A percentile compares a stretch with the other conserved stretches of the same genome.
These are phyloP conservation scores for Ceratocystis cubensis DNA, from an alignment of 2,329 filamentous ascomycete genomes.

Conservation along the genomic window DNA sequence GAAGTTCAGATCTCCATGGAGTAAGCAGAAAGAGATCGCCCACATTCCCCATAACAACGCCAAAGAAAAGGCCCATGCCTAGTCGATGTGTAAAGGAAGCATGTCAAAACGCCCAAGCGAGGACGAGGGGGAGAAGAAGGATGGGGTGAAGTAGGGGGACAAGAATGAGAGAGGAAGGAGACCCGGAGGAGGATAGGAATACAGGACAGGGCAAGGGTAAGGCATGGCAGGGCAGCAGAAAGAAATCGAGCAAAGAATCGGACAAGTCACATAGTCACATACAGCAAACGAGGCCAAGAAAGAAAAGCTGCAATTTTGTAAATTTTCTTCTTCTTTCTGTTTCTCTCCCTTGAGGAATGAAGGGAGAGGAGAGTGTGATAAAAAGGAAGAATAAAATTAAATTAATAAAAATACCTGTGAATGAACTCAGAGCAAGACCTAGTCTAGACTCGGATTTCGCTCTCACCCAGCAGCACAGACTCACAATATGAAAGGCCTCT, in stretches of 20 bases:
- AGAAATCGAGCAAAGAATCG: not conserved
- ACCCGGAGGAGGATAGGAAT: not conserved
- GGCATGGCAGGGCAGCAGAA: not conserved
- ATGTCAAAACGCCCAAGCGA: constrained; percentile 3
- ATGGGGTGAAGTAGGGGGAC: not conserved
- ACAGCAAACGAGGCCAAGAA: not conserved
- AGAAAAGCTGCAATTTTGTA: not conserved
- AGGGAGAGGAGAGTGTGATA: too few species aligned
- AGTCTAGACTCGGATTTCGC: too few species aligned
- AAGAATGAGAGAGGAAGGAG: not conserved
- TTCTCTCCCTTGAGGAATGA: not conserved
- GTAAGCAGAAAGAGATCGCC: not conserved
- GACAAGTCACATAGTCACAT: not conserved
- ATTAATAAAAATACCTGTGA: too few species aligned
- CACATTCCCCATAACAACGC: not conserved
- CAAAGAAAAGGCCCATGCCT: too few species aligned
- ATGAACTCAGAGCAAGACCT: too few species aligned
- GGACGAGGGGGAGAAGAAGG: not conserved
- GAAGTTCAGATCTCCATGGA: not conserved
- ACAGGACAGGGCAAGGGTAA: not conserved
- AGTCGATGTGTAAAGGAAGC: not conserved
- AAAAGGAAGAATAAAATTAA: too few species aligned
- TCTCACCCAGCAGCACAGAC: not conserved
- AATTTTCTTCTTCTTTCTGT: not conserved
- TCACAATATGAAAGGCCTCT: not conserved